Evolutionary conservation across 768 basidiomycete species (phyloP), one percentile per base, ranked within the genome.

Genomic region (Amanita pseudoporphyria): DNA sequence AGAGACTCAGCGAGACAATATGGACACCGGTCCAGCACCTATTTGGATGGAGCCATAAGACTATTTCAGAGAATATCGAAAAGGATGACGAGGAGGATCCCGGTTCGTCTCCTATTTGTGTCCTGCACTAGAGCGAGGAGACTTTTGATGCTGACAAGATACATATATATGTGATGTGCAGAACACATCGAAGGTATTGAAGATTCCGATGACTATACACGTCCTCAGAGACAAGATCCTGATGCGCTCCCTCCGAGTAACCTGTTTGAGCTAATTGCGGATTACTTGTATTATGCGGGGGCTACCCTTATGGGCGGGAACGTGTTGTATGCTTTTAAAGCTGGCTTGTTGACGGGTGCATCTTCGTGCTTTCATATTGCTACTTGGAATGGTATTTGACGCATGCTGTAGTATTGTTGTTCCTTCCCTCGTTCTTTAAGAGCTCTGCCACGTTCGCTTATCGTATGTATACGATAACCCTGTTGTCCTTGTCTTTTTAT

Each of bases 191-290:
- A n/a, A n/a, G n/a, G n/a, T n/a, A n/a, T n/a, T n/a, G n/a, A n/a
- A n/a, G n/a, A n/a, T n/a, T n/a, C n/a, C n/a, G n/a, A n/a, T n/a
- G n/a, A n/a, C n/a, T n/a, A n/a, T n/a, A n/a, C n/a, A n/a, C n/a
- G n/a, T n/a, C n/a, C n/a, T n/a, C n/a, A n/a, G n/a, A n/a, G 72
- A 52, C 51, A 66, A 3, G 78, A n/a, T n/a, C n/a, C n/a, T n/a
- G n/a, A 89, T 59, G 84, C 82, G 0, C 62, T 87, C 0, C 84
- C 87, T 1, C 86, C 87, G 0, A 59, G 69, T 2, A 87, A 85
- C 54, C 43, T 54, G 2, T 63, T 85, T 28, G 83, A 87, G 59
- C 64, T 58, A 35, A 51, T 72, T 1, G 71, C 78, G 71, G 71
- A 69, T 42, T 57, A 64, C 47, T 1, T 78, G 1, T 78, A 82